These are phyloP conservation scores for Typha latifolia DNA, from an alignment of 176 grass and related monocot species.

Conservation along the genomic window DNA sequence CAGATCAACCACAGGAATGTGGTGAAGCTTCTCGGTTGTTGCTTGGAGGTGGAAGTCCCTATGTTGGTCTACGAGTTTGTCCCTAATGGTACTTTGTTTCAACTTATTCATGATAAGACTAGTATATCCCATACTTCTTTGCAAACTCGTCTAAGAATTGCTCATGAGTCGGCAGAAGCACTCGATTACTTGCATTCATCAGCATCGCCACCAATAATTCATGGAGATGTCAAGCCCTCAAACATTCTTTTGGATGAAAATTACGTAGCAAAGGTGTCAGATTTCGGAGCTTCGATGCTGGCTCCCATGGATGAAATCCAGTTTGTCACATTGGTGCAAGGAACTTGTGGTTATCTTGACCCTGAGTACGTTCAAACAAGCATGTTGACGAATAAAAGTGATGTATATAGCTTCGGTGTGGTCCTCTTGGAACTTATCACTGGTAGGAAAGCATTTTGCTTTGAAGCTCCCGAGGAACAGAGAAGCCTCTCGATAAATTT, in stretches of 20 bases:
- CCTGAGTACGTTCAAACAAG: background rate
- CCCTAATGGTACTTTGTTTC: background rate
- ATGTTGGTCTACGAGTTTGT: background rate
- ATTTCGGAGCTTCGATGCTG: background rate
- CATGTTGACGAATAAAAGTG: background rate
- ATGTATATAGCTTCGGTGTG: background rate
- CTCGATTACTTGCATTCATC: background rate
- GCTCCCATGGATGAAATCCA: background rate
- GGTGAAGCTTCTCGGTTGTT: background rate
- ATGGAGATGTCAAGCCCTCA: background rate
- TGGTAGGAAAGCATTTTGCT: background rate
- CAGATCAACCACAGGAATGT: background rate
- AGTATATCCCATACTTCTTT: background rate
- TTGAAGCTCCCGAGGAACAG: background rate
- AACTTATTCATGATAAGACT: background rate
- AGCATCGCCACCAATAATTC: background rate
- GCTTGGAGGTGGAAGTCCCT: background rate
- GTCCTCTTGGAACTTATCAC: background rate
- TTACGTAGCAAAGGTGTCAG: background rate
- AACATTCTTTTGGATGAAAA: conserved; percentile 4
- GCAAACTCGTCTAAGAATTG: background rate
- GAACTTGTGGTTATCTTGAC: background rate
- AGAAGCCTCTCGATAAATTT: background rate
- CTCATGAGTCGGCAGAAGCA: background rate
- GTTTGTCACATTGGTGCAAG: background rate